Base-by-base conservation (phyloP, 225 moss, liverwort and hornwort genomes). In the Pleurozium schreberi region DNA sequence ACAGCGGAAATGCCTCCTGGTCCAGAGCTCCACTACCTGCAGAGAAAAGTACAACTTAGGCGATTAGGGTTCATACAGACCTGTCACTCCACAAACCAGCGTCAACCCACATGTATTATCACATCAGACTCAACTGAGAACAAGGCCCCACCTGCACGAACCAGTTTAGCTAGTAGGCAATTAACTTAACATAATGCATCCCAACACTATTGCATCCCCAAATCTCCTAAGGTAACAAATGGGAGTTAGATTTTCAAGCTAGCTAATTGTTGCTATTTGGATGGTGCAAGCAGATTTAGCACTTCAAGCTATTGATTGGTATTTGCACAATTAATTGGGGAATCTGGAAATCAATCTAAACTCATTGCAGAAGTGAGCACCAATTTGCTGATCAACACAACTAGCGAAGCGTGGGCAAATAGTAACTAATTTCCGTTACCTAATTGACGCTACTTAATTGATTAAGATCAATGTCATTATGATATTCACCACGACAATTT, bases 11-110 rank as follows among this genome's bases (percentile, higher is more conserved):
- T 89, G 75, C 79, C 98, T 91, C 85, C 96, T 94, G 66, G 98
- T 98, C 98, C 98, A 97, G 53, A 98, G 92, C 89, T 96, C 97
- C 79, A 96, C 93, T 62, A 98, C 96, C 96, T 97, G 93, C 75
- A 88, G 40, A 83, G 34, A 64, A 75, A 63, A 45, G 40, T n/a
- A 27, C 12, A 80, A 11, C 30, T 59, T 30, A 40, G 42, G 42
- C 8, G 26, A 76, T 59, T 38, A 50, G 14, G 33, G 12, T 45
- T 78, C 65, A 59, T 36, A 49, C 57, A 52, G 33, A 57, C 61
- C 57, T 79, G 84, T 28, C 47, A 61, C 26, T 66, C 28, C 74
- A 83, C 47, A 86, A 63, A 38, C 11, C 60, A 70, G 52, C 52
- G 60, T 69, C 69, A 36, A 83, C 23, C 71, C 59, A 80, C 25